These are phyloP conservation scores for Mortierella sp. DNA, from an alignment of 371 early-diverging fungal species.

Conservation along the genomic window DNA sequence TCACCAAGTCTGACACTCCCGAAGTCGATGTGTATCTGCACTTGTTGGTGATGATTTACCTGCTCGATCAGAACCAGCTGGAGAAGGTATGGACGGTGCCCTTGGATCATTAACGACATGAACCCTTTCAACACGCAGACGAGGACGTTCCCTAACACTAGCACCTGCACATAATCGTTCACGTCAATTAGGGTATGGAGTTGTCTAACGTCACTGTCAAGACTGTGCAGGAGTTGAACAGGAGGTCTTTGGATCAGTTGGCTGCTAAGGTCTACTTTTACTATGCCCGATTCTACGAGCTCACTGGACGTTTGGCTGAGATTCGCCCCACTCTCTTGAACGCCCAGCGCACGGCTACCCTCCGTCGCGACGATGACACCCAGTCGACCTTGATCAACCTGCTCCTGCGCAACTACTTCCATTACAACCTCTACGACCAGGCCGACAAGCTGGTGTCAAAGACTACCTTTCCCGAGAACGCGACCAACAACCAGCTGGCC, in stretches of 20 bases:
- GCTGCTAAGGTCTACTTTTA: constrained; percentile 94
- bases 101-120: not conserved
- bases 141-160: not conserved
- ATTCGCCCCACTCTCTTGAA: constrained; percentile 86
- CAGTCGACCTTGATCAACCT: constrained; percentile 93
- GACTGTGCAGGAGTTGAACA: constrained; percentile 76
- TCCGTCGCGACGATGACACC: constrained; percentile 89
- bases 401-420: constrained; percentile 90
- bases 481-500: constrained; percentile 93
- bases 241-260: constrained; percentile 92
- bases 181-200: constrained; percentile 69
- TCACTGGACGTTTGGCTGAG: constrained; percentile 76
- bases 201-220: constrained; percentile 76
- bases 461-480: constrained; percentile 91
- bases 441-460: constrained; percentile 96
- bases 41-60: constrained; percentile 81
- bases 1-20: constrained; percentile 71
- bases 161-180: not conserved
- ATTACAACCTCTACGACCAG: constrained; percentile 94
- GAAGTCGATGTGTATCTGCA: constrained; percentile 91
- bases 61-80: constrained; percentile 83
- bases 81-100: constrained; percentile 67
- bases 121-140: not conserved
- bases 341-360: constrained; percentile 91
- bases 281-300: constrained; percentile 90